Base-by-base conservation (phyloP, 2,329 filamentous ascomycete species). In the Trichoderma cornu-damae region DNA sequence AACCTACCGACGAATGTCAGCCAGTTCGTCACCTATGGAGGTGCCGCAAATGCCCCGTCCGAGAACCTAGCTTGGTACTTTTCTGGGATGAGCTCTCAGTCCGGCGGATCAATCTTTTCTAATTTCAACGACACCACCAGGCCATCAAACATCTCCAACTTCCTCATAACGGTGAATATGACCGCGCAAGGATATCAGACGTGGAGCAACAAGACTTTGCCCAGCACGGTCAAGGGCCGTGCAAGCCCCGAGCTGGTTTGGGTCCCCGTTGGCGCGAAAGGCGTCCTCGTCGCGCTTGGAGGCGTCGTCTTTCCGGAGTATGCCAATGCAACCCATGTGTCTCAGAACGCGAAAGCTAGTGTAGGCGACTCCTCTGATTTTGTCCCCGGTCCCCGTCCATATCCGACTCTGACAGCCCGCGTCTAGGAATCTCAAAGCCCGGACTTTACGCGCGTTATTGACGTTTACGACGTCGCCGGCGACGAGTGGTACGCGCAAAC, bases 181-280 rank as follows among this genome's bases (percentile, higher is more conserved):
- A 66, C 72, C 0, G 67, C 65, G 0, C 80, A 85, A 66, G 60
- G 70, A 4, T 37, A 66, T 0, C 78, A 81, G 58, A 73, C 63
- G 4, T 90, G 86, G 82, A 69, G 64, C 6, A 89, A 88, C 62
- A 61, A 50, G 1, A 81, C 82, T 0, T 67, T 89, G 2, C 79
- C 80, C 0, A 38, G 64, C 0, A 61, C 66, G 3, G 73, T 87
- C 6, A 69, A 73, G 4, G 79, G 79, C 1, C 79, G 87, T 14
- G 83, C 84, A 3, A 84, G 81, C 62, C 77, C 85, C 0, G 85
- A 87, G 58, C 73, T 87, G 1, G 84, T 87, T 1, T 90, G 87
- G 86, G 79, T 96, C 1, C 90, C 90, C 1, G 89, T 91, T 43
- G 88, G 89, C 3, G 74, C 80, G 14, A 76, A 90, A 64, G 90